Percentiles rank a stretch among this genome's conserved stretches.
These are phyloP conservation scores for Babesia sp. DNA, from an alignment of 169 alveolate genomes.

Conservation along the genomic window DNA sequence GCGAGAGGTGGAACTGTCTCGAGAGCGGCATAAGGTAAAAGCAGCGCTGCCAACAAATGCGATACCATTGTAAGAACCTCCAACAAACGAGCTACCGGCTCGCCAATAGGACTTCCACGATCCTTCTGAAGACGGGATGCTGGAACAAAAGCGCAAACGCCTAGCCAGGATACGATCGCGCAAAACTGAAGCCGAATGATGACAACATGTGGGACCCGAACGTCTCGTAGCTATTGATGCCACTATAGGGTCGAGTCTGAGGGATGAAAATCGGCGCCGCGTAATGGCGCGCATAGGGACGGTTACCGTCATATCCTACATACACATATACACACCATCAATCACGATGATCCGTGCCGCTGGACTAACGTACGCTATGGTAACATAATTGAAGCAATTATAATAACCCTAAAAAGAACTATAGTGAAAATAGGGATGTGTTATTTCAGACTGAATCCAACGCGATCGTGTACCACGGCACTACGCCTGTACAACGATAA, in stretches of 20 bases:
- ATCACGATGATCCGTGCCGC: neutral
- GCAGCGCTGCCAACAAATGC: conserved; percentile 16
- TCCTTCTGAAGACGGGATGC: neutral
- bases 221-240: neutral
- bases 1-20: neutral
- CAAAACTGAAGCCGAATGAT: neutral
- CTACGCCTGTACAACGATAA: no score
- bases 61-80: neutral
- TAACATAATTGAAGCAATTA: no score
- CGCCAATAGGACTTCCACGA: neutral
- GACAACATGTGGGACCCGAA: neutral
- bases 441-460: no score
- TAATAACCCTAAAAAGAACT: no score
- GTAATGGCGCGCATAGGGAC: neutral
- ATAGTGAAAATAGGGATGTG: no score
- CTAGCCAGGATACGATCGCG: neutral
- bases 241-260: neutral
- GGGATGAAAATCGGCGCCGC: neutral
- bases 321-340: neutral
- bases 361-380: neutral
- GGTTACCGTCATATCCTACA: neutral
- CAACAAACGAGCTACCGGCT: neutral
- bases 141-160: neutral
- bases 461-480: no score
- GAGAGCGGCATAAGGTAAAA: conserved; percentile 22